Evolutionary conservation across 495 filamentous ascomycete genomes (phyloP), one percentile per base, ranked within the genome.

Genomic region (Ramalina peruviana): DNA sequence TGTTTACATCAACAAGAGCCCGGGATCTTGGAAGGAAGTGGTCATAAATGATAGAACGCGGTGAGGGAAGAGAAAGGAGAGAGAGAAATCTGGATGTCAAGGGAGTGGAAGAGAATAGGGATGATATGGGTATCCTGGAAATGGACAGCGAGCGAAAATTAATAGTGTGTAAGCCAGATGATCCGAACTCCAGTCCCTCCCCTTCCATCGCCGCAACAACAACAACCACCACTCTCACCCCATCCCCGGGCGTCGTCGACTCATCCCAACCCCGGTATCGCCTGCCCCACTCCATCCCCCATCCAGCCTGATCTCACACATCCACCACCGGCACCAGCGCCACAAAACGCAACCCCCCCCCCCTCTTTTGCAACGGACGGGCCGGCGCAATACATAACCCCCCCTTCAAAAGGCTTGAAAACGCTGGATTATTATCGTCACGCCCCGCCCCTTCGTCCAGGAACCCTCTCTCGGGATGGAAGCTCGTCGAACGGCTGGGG

Each of bases 401-500:
- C 69, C 9, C 67, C 69, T 0, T 65, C 68, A 51, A 62, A 74
- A 0, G 70, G 70, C 27, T 19, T 33, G 37, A 45, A 61, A 45
- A 61, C 9, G 27, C 37, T 0, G n/a, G 10, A 26, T 43, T 46
- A 20, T 33, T 25, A 5, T 9, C 20, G n/a, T n/a, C 1, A 61
- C 41, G 19, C 19, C 20, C 33, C 39, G 27, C 27, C n/a, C 39
- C 47, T 15, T 51, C 30, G 1, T 41, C 26, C 13, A 59, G 15
- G 51, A 61, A 61, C 4, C 59, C 50, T 2, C 2, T 2, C 1
- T 54, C 48, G 0, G 54, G 48, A 5, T 57, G 46, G 44, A 59
- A 54, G 1, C 17, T 5, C 9, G 37, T 17, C 1, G 33, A 37
- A 19, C 50, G 26, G 27, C 10, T 6, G 27, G 5, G 27, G 27